Conservation (phyloP, 305 asterid genomes). For the Withania somnifera region DNA sequence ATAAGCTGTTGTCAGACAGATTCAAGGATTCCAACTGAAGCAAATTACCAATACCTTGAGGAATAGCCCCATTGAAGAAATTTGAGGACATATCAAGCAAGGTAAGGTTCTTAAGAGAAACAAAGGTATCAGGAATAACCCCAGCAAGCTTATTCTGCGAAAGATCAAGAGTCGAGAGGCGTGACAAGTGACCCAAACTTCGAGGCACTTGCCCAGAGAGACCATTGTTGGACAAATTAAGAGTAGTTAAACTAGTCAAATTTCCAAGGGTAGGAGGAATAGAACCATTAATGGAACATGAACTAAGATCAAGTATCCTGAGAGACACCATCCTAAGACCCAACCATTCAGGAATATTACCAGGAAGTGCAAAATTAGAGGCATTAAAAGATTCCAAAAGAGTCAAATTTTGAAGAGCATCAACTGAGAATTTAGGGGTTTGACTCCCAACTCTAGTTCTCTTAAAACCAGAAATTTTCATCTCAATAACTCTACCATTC, state of each 20-base stretch:
- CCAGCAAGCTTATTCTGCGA: conserved; percentile 54
- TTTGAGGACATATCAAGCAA: conserved; percentile 50
- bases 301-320: conserved; percentile 66
- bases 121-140: conserved; percentile 27
- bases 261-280: conserved; percentile 53
- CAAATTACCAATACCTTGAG: conserved; percentile 48
- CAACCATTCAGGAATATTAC: conserved; percentile 65
- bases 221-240: conserved; percentile 43
- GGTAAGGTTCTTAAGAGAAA: conserved; percentile 38
- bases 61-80: conserved; percentile 56
- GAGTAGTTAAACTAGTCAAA: conserved; percentile 43
- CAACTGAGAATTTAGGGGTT: conserved; percentile 43
- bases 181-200: conserved; percentile 44
- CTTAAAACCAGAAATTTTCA: conserved; percentile 44
- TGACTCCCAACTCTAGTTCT: conserved; percentile 34
- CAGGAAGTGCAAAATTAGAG: conserved; percentile 56
- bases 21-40: conserved; percentile 48
- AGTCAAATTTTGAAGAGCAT: conserved; percentile 64
- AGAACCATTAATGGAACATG: conserved; percentile 41
- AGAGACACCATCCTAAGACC: conserved; percentile 42
- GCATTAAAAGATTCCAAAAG: conserved; percentile 55
- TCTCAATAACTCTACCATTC: conserved; percentile 32
- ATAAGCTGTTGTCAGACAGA: conserved; percentile 63
- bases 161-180: conserved; percentile 58
- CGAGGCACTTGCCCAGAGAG: conserved; percentile 53